These are phyloP conservation scores for Rhizopogon sp. DNA, from an alignment of 768 basidiomycete genomes.

Conservation along the genomic window DNA sequence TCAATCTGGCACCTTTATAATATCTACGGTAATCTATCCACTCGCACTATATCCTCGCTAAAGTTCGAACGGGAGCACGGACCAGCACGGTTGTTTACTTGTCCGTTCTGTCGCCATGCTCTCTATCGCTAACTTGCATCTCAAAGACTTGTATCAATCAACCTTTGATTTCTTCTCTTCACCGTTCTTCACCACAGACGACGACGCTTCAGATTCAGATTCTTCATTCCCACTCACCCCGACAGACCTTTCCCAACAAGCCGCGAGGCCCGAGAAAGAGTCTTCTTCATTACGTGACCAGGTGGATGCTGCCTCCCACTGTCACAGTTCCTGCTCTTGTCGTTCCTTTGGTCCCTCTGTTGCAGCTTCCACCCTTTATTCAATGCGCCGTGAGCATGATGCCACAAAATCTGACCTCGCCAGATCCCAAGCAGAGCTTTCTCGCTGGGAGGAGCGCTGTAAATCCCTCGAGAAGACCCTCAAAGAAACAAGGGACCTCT, in stretches of 20 bases:
- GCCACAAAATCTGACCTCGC: conserved; percentile 49
- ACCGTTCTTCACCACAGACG: conserved; percentile 27
- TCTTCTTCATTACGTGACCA: conserved; percentile 42
- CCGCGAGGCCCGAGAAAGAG: conserved; percentile 37
- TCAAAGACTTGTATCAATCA: conserved; percentile 45
- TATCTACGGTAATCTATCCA: not conserved
- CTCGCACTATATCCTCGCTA: not conserved
- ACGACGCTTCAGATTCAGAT: conserved; percentile 19
- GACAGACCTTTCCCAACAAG: conserved; percentile 18
- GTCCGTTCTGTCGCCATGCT: conserved; percentile 37
- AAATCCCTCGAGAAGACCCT: conserved; percentile 58
- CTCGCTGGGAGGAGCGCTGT: conserved; percentile 58
- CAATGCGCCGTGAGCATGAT: conserved; percentile 52
- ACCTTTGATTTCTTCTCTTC: conserved; percentile 58
- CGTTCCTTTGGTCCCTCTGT: conserved; percentile 32
- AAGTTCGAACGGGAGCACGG: not conserved
- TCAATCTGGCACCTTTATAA: too few relatives aligned
- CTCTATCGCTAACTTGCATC: conserved; percentile 41
- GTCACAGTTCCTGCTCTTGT: conserved; percentile 26
- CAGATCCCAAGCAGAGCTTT: conserved; percentile 47
- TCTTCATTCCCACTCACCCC: conserved; percentile 22
- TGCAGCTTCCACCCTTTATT: conserved; percentile 36
- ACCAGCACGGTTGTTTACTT: conserved; percentile 23
- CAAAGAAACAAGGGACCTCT: conserved; percentile 56
- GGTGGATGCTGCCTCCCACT: conserved; percentile 28